phyloP scores from a whole-genome alignment of 768 basidiomycete species.

The Podaxis sp. region DNA sequence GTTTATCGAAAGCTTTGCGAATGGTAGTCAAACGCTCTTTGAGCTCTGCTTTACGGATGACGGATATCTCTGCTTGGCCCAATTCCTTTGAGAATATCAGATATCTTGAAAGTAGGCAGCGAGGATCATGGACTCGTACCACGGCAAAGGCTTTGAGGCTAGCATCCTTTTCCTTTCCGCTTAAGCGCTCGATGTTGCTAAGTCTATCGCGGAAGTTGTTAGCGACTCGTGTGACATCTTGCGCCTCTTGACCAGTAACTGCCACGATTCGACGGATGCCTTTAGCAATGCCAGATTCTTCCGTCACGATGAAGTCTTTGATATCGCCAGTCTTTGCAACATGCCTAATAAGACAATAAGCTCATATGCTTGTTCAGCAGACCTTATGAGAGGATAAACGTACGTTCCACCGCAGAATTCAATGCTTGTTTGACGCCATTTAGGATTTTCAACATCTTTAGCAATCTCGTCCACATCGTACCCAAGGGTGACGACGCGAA shows the following conservation, averaged over 20 bases:
- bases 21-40: conserved; percentile 69
- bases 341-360: conserved; percentile 51
- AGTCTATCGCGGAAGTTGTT: conserved; percentile 62
- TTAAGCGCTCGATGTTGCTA: conserved; percentile 54
- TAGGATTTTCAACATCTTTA: conserved; percentile 82
- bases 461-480: conserved; percentile 85
- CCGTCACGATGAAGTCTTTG: conserved; percentile 92
- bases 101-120: background rate
- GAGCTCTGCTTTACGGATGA: conserved; percentile 77
- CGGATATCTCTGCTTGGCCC: conserved; percentile 84
- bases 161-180: conserved; percentile 83
- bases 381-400: conserved; percentile 31
- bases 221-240: conserved; percentile 72
- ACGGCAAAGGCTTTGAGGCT: conserved; percentile 79
- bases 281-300: conserved; percentile 97
- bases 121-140: conserved; percentile 42
- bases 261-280: conserved; percentile 94
- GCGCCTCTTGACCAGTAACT: conserved; percentile 92
- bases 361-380: background rate
- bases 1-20: conserved; percentile 83
- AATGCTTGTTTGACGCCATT: conserved; percentile 89
- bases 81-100: conserved; percentile 63
- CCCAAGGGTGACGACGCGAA: conserved; percentile 91
- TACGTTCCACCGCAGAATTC: conserved; percentile 99
- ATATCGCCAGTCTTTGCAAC: conserved; percentile 97